Evolutionary conservation across 2,329 filamentous ascomycete genomes (phyloP).

Genomic region (Bipolaris victoriae): DNA sequence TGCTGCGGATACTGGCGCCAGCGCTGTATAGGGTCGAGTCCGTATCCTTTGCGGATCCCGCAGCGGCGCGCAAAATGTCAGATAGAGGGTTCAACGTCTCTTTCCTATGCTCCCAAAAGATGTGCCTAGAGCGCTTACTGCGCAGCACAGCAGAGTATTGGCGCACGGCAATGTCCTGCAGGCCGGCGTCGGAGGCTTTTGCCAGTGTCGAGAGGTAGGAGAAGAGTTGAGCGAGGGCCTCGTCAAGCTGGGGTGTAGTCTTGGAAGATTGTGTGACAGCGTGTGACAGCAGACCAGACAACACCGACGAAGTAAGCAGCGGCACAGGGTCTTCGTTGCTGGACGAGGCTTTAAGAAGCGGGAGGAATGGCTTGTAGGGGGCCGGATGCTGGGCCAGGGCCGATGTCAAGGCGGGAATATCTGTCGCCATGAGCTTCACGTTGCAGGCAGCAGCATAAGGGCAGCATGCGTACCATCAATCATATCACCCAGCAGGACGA

Average conservation of each 20-base stretch:
- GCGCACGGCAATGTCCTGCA: slow-evolving; percentile 95
- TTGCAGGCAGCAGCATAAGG: background rate
- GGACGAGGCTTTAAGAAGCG: slow-evolving; percentile 81
- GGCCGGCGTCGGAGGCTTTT: slow-evolving; percentile 82
- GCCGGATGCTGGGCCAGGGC: slow-evolving; percentile 74
- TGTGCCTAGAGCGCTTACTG: slow-evolving; percentile 72
- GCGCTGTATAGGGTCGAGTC: slow-evolving; percentile 65
- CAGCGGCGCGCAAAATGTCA: slow-evolving; percentile 76
- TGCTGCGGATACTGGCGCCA: slow-evolving; percentile 63
- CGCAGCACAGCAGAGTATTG: slow-evolving; percentile 86
- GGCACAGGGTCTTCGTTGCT: slow-evolving; percentile 88
- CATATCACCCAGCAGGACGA: slow-evolving; percentile 86
- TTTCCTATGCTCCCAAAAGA: slow-evolving; percentile 90
- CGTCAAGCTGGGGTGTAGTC: slow-evolving; percentile 66
- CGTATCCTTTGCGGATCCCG: slow-evolving; percentile 73
- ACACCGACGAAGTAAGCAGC: slow-evolving; percentile 84
- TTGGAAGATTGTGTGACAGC: slow-evolving; percentile 67
- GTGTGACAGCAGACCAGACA: slow-evolving; percentile 76
- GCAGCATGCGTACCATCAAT: slow-evolving; percentile 69
- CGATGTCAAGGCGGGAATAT: slow-evolving; percentile 77
- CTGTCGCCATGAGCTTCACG: slow-evolving; percentile 56
- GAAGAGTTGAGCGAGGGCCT: slow-evolving; percentile 81
- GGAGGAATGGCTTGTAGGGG: slow-evolving; percentile 78
- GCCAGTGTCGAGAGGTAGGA: slow-evolving; percentile 84
- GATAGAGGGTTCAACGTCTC: slow-evolving; percentile 84